Base-by-base conservation (phyloP, 257 asterid species). In the Prunella vulgaris region DNA sequence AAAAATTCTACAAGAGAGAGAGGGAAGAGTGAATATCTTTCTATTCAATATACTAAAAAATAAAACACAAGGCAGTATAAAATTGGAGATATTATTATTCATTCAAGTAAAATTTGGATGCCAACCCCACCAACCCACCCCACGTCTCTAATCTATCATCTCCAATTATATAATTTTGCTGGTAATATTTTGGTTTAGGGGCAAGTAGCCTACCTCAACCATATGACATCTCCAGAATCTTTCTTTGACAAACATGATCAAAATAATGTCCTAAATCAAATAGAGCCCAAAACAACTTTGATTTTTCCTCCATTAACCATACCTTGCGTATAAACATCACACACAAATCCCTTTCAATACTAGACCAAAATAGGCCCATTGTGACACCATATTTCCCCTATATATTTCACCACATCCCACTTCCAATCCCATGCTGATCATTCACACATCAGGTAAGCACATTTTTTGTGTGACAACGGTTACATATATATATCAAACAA, bases 161-260 rank as follows among this genome's bases (percentile, higher is more conserved):
- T 72, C 77, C 63, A 10, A 56, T 52, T 24, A 52, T 5, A 40
- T n/a, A 12, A 58, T 13, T 42, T 32, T 13, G 17, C 68, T 71
- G 77, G 72, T 75, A 64, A 54, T 76, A 76, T 68, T 58, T 81
- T 80, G 79, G 85, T 77, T 76, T 38, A 14, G 59, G 70, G 79
- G 96, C 87, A 57, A 90, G 94, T 89, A 69, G 88, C 95, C 95
- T 85, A 86, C 95, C 90, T 56, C 84, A 87, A 74, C 90, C 82
- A 78, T 75, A 78, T 75, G 46, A 53, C 79, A 64, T 40, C 64
- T 42, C 1, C 60, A 72, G 60, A 76, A 63, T 75, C 74, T 71
- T 32, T 24, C 62, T 17, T 52, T 15, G 59, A 53, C 32, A 30
- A 59, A 35, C 15, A 46, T 72, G 3, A 20, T 64, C 60, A 38